phyloP scores from a whole-genome alignment of 1,284 basidiomycete genomes.

The Boletus coffeatus region DNA sequence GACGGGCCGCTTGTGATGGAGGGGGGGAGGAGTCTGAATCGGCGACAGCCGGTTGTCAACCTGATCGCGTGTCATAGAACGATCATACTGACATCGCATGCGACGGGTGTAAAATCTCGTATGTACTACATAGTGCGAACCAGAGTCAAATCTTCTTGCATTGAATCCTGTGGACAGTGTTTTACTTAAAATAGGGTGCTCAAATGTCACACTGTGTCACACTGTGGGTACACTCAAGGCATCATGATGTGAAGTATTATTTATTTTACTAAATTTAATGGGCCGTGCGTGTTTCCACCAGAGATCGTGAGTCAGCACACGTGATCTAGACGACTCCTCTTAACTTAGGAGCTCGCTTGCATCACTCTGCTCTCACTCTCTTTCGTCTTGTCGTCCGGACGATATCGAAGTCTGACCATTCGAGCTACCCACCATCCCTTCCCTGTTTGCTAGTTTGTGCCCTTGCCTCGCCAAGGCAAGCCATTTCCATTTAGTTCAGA shows the following conservation, averaged over 20 bases:
- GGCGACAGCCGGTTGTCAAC: conserved; percentile 10
- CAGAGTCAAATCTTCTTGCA: not conserved
- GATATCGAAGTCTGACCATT: no score
- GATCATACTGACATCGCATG: not conserved
- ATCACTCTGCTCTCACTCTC: no score
- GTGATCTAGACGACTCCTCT: no score
- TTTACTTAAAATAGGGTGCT: not conserved
- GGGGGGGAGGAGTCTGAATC: not conserved
- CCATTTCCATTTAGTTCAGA: no score
- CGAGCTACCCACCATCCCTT: no score
- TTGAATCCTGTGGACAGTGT: not conserved
- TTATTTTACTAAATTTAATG: no score
- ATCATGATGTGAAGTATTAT: not conserved
- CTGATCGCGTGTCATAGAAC: not conserved
- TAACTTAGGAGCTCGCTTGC: no score
- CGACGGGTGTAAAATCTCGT: not conserved
- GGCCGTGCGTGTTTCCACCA: no score
- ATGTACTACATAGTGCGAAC: not conserved
- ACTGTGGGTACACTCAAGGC: not conserved
- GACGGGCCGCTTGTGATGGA: conserved; percentile 8
- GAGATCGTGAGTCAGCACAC: no score
- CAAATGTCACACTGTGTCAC: not conserved
- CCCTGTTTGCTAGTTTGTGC: no score
- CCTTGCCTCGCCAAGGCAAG: no score
- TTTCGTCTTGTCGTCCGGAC: no score